phyloP scores from a whole-genome alignment of 2,329 filamentous ascomycete species.

The Curvularia lunata region DNA sequence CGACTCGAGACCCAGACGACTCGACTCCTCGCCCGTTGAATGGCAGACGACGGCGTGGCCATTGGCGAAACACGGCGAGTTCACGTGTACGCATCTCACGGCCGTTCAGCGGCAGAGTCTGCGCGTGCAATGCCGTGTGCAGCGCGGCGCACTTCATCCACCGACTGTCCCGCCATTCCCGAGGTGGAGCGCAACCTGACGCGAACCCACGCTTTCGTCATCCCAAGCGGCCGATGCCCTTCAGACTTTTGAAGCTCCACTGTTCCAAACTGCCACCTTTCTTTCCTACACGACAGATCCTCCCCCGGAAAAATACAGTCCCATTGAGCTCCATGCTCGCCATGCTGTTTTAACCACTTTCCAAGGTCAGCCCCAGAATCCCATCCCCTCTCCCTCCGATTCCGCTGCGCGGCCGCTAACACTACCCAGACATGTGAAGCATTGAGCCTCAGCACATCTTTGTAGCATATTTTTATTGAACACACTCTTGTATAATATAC shows the following conservation, averaged over 20 bases:
- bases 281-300: constrained; percentile 9
- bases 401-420: constrained; percentile 31
- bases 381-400: constrained; percentile 6
- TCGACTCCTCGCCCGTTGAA: not conserved
- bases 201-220: constrained; percentile 20
- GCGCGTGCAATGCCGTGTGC: not conserved
- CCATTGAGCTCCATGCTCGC: constrained; percentile 20
- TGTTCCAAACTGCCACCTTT: constrained; percentile 16
- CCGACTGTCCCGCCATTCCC: constrained; percentile 13
- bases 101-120: constrained; percentile 7
- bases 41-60: not conserved
- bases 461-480: constrained; percentile 12
- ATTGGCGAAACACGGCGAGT: constrained; percentile 1
- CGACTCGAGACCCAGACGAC: too few relatives aligned
- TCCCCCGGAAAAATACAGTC: constrained; percentile 22
- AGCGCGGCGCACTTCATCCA: not conserved
- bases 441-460: constrained; percentile 26
- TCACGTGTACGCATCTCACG: constrained; percentile 2
- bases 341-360: constrained; percentile 21
- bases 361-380: constrained; percentile 16
- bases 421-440: constrained; percentile 15
- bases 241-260: constrained; percentile 29
- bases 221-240: constrained; percentile 17
- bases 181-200: constrained; percentile 20
- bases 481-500: constrained; percentile 13